These are phyloP conservation scores for Verbascum thapsus DNA, from an alignment of 257 asterid genomes.

Conservation along the genomic window DNA sequence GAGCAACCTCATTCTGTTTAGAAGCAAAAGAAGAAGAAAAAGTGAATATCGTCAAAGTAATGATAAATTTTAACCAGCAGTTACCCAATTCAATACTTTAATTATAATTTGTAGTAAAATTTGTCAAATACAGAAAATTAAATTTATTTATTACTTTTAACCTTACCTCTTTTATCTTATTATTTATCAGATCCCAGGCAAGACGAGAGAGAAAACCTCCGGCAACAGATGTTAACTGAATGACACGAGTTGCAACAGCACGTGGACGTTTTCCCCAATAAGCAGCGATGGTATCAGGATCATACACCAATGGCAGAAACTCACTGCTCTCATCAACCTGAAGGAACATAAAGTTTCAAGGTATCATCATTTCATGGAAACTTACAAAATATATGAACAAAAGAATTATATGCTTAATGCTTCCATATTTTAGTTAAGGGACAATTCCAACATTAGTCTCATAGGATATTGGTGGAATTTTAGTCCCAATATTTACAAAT, in stretches of 20 bases:
- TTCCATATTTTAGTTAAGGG: no score
- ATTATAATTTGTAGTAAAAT: background rate
- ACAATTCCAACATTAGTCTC: no score
- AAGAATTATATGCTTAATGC: no score
- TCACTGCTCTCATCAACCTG: constrained; percentile 98
- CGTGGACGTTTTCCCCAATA: constrained; percentile 99
- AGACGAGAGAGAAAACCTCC: constrained; percentile 97
- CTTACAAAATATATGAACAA: background rate
- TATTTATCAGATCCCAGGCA: constrained; percentile 74
- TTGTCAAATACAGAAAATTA: background rate
- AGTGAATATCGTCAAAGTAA: no score
- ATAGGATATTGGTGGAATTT: no score
- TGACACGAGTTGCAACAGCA: constrained; percentile 92
- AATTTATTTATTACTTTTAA: background rate
- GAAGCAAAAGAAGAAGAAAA: constrained; percentile 25
- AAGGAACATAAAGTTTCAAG: constrained; percentile 30
- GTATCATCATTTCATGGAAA: constrained; percentile 17
- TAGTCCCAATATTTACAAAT: no score
- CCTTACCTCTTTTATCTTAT: constrained; percentile 83
- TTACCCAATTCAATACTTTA: background rate
- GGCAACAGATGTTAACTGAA: constrained; percentile 88
- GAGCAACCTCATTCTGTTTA: constrained; percentile 92
- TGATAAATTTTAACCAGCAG: background rate
- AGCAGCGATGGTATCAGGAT: constrained; percentile 77
- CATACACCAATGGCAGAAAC: constrained; percentile 87